Percentiles rank a stretch among this genome's conserved stretches.
phyloP scores from a whole-genome alignment of 306 rosid genomes.

The Prunus mume region DNA sequence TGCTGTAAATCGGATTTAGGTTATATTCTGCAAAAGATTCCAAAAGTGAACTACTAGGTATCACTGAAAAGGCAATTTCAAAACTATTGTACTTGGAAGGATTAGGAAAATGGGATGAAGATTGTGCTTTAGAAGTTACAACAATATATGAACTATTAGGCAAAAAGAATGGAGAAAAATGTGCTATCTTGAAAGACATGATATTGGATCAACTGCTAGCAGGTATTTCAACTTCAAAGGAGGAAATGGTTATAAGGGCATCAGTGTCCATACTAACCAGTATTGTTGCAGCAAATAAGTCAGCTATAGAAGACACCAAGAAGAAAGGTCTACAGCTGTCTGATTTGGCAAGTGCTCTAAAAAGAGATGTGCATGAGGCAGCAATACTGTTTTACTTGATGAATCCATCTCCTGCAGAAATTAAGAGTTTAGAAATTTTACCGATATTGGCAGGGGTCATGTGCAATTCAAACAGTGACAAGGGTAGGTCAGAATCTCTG shows the following conservation, averaged over 20 bases:
- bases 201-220: conserved; percentile 64
- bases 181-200: conserved; percentile 59
- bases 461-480: conserved; percentile 48
- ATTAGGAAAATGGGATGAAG: conserved; percentile 52
- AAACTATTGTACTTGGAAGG: conserved; percentile 44
- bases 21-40: conserved; percentile 39
- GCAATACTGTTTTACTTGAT: conserved; percentile 65
- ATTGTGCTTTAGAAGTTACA: conserved; percentile 51
- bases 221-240: conserved; percentile 67
- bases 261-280: conserved; percentile 56
- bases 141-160: conserved; percentile 52
- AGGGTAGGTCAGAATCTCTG: conserved; percentile 41
- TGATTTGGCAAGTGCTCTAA: conserved; percentile 76
- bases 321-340: conserved; percentile 64
- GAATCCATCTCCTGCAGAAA: conserved; percentile 72
- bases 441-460: conserved; percentile 66
- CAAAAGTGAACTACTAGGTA: conserved; percentile 34
- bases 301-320: conserved; percentile 62
- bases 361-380: conserved; percentile 73
- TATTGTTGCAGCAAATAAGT: conserved; percentile 61
- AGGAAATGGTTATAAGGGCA: conserved; percentile 62
- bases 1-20: no score
- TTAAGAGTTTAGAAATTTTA: conserved; percentile 58
- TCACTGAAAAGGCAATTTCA: conserved; percentile 37
- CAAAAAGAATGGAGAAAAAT: conserved; percentile 43